Conservation (phyloP, 192 early-diverging fungal species). For the Phlyctochytrium planicorne region DNA sequence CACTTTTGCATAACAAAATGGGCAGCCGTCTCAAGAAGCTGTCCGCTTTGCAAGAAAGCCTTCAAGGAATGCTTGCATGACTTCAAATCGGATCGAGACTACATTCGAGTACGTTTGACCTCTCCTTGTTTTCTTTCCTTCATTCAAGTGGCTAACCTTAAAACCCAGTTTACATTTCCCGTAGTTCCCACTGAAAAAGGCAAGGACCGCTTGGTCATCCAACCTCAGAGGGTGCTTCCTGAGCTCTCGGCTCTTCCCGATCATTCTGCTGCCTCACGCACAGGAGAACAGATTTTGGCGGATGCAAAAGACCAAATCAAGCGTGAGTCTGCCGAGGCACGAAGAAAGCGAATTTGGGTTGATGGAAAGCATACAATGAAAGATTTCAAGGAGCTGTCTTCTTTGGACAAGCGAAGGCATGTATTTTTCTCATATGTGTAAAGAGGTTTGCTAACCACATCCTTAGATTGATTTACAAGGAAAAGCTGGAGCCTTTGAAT, state of each 20-base stretch:
- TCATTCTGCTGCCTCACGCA: background rate
- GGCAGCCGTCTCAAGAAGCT: background rate
- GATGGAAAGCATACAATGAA: background rate
- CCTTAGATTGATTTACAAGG: background rate
- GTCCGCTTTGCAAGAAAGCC: background rate
- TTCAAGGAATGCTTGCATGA: constrained; percentile 1
- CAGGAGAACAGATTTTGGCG: background rate
- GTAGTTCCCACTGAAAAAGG: background rate
- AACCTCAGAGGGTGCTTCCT: background rate
- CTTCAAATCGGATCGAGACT: background rate
- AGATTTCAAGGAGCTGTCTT: background rate
- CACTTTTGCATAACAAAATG: background rate
- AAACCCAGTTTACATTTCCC: background rate
- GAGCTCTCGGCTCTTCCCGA: background rate
- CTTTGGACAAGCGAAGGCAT: background rate
- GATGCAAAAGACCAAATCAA: background rate
- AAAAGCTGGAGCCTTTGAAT: background rate
- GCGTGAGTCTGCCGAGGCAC: background rate
- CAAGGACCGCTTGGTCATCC: background rate
- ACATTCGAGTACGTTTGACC: background rate
- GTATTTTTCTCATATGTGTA: background rate
- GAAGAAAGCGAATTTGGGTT: background rate
- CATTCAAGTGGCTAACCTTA: background rate
- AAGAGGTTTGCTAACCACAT: background rate
- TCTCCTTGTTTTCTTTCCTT: too few relatives aligned